A percentile compares a stretch with the other conserved stretches of the same genome.
phyloP scores from a whole-genome alignment of 2,329 filamentous ascomycete genomes.

The Dichotomopilus funicola region DNA sequence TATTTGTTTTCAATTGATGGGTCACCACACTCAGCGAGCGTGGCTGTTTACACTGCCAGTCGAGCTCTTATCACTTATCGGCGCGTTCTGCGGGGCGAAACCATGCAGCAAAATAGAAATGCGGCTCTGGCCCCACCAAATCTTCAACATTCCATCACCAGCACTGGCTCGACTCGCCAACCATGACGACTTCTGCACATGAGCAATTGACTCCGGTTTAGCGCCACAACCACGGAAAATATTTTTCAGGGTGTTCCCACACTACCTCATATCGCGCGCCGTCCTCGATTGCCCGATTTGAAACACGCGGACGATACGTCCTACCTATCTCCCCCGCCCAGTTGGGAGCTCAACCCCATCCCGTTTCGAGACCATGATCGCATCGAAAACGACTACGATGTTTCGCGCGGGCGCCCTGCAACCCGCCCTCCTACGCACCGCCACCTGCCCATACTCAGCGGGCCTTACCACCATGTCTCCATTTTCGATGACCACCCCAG shows the following conservation, averaged over 20 bases:
- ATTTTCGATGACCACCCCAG: constrained; percentile 16
- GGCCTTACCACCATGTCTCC: constrained; percentile 18
- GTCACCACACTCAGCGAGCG: no score
- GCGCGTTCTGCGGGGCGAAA: neutral
- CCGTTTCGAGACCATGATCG: constrained; percentile 24
- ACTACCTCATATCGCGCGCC: no score
- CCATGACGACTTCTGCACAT: neutral
- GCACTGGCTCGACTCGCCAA: no score
- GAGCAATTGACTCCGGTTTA: constrained; percentile 5
- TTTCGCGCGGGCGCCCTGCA: constrained; percentile 28
- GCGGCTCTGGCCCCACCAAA: constrained; percentile 11
- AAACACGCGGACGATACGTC: no score
- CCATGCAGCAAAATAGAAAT: neutral
- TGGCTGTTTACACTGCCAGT: neutral
- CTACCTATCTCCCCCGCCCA: no score
- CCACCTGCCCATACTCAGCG: constrained; percentile 29
- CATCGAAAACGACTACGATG: constrained; percentile 27
- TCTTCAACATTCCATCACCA: constrained; percentile 11
- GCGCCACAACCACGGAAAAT: no score
- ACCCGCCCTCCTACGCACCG: constrained; percentile 24
- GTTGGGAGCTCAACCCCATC: neutral
- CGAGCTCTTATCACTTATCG: constrained; percentile 12
- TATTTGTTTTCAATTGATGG: no score
- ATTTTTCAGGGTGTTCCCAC: no score
- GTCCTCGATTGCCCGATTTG: no score